Base-by-base conservation (phyloP, 768 basidiomycete species). In the Mycena sanguinolenta region DNA sequence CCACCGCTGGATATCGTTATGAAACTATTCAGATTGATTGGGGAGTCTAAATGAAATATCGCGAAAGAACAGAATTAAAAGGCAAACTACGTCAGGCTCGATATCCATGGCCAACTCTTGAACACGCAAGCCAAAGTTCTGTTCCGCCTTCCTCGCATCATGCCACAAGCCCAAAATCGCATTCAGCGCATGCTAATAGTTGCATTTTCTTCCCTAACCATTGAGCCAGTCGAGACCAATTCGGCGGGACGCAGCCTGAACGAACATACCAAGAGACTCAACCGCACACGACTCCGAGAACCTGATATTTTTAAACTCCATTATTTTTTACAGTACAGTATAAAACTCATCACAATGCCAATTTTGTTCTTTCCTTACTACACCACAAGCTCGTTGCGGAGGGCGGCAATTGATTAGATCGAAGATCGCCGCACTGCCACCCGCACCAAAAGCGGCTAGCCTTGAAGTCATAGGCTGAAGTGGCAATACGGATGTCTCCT, bases 241-340 rank as follows among this genome's bases (percentile, higher is more conserved):
- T n/a, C 25, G 16, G 50, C 54, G 34, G n/a, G n/a, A n/a, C 69
- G 3, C 2, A 58, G 13, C 10, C 16, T 12, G 36, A 79, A 70
- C 67, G 77, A 36, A 77, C 71, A 78, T 75, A 72, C 80, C 77
- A 27, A 82, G 73, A 13, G 82, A 77, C n/a, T 79, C 80, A 2
- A 93, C 85, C 0, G 89, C 79, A 50, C 85, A 86, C 7, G n/a
- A n/a, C n/a, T n/a, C n/a, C n/a, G 95, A 91, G 75, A 96, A 95
- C 17, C 92, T 93, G 28, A 96, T 89, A 75, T 97, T 97, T 77
- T 97, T 95, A 73, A 97, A 97, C 38, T 82, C 82, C 92, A 96
- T 94, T n/a, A n/a, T n/a, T n/a, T n/a, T n/a, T n/a, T n/a, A n/a
- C n/a, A n/a, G n/a, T n/a, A n/a, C n/a, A n/a, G n/a, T n/a, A n/a